These are phyloP conservation scores for Metschnikowia aberdeeniae DNA, from an alignment of 805 yeast species.

Conservation along the genomic window DNA sequence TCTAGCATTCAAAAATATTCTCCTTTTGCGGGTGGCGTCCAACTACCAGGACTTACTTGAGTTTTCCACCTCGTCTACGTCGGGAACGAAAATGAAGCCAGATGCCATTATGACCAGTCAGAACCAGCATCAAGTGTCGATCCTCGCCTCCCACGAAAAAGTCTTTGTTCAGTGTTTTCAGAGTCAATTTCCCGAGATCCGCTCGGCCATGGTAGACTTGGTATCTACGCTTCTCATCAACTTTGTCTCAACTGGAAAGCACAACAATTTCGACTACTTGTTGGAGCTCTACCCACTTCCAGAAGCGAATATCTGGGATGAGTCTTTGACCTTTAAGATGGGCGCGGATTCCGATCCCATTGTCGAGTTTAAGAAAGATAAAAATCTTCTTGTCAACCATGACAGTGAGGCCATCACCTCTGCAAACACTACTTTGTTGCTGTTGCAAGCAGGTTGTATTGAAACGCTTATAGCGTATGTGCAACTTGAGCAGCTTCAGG, in stretches of 20 bases:
- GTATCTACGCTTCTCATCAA: slow-evolving; percentile 32
- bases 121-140: slow-evolving; percentile 30
- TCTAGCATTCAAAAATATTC: slow-evolving; percentile 28
- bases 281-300: slow-evolving; percentile 31
- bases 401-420: slow-evolving; percentile 27
- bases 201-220: slow-evolving; percentile 35
- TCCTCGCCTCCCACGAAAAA: slow-evolving; percentile 31
- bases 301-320: slow-evolving; percentile 27
- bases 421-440: slow-evolving; percentile 17
- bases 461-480: slow-evolving; percentile 34
- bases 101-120: slow-evolving; percentile 40
- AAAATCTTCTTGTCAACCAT: slow-evolving; percentile 19
- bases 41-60: slow-evolving; percentile 37
- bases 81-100: slow-evolving; percentile 40
- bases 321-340: slow-evolving; percentile 16
- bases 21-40: slow-evolving; percentile 30
- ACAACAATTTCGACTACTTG: slow-evolving; percentile 33
- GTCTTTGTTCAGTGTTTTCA: slow-evolving; percentile 27
- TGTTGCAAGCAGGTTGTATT: slow-evolving; percentile 29
- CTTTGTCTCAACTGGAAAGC: slow-evolving; percentile 38
- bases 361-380: slow-evolving; percentile 19
- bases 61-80: slow-evolving; percentile 30
- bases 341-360: slow-evolving; percentile 20
- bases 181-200: slow-evolving; percentile 30
- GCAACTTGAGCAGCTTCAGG: slow-evolving; percentile 39